phyloP scores from a whole-genome alignment of 139 green algal genomes.

The Edaphochlamys debaryana region DNA sequence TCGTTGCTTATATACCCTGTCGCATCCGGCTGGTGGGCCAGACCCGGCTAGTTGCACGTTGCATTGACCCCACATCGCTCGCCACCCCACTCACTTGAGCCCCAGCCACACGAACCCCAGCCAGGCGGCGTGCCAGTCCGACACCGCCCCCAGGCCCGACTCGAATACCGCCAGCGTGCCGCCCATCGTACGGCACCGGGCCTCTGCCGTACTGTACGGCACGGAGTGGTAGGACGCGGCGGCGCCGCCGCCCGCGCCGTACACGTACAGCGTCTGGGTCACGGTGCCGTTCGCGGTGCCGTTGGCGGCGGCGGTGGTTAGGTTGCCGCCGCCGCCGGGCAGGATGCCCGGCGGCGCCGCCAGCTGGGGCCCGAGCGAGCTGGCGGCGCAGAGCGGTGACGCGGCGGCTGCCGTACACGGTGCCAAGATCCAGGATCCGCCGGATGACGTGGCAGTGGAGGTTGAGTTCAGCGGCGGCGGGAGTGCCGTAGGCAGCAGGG shows the following conservation, averaged over 20 bases:
- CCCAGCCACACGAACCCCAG: conserved; percentile 10
- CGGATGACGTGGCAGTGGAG: background rate
- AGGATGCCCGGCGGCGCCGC: background rate
- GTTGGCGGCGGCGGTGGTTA: background rate
- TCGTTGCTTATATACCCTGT: too few species aligned
- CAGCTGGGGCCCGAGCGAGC: background rate
- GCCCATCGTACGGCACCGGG: conserved; percentile 7
- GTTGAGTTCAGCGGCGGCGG: background rate
- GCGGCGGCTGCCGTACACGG: background rate
- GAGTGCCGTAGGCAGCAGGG: background rate
- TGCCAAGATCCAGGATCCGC: background rate
- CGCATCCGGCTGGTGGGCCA: too few species aligned
- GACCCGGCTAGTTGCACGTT: too few species aligned
- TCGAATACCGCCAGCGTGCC: conserved; percentile 19
- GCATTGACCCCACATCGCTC: too few species aligned
- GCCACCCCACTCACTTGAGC: background rate
- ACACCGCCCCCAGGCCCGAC: background rate
- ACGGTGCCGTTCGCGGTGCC: too few species aligned
- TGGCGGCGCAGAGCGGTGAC: conserved; percentile 10
- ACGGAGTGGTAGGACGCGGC: background rate
- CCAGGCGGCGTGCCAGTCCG: background rate
- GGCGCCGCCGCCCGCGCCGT: background rate
- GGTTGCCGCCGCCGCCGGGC: background rate
- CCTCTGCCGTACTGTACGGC: too few species aligned
- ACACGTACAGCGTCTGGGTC: background rate